Base-by-base conservation (phyloP, 148 eudicot species). In the Chenopodium album region DNA sequence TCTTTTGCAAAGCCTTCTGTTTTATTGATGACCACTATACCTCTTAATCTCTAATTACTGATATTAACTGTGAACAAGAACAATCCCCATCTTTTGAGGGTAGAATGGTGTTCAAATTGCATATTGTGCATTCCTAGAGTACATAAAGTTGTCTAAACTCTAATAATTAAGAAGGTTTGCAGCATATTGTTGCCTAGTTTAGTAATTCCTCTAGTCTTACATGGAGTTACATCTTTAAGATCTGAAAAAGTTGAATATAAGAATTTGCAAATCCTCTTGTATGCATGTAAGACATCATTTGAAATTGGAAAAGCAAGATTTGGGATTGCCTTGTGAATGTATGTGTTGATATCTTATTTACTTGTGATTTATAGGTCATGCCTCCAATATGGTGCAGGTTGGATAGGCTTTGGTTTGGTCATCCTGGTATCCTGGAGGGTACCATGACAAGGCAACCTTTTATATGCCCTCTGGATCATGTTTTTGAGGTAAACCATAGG, bases 361-460 rank as follows among this genome's bases (percentile, higher is more conserved):
- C 82, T 84, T 76, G 88, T 89, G 89, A 80, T 91, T 85, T 85
- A 68, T 90, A 95, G 98, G 98, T 95, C 85, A 93, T 96, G 98
- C 99, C 99, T 89, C 97, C 98, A 82, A 86, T 96, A 80, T 96
- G 99, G 98, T 96, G 99, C 94, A 94, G 99, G 95, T 89, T 96
- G 89, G 99, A 96, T 90, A 90, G 99, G 85, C 89, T 96, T 82
- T 96, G 99, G 99, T 96, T 91, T 89, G 88, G 95, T 71, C 99
- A 96, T 96, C 99, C 99, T 86, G 99, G 98, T 82, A 67, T 90
- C 81, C 71, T 96, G 71, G 83, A 65, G 44, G 99, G 98, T 29
- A 82, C 92, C 70, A 17, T 96, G 91, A 94, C 98, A 41, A 92
- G 93, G 76, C 98, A 94, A 78, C 99, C 98, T 76, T 94, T 92